phyloP scores from a whole-genome alignment of 306 rosid genomes.

The Medicago ruthenica region DNA sequence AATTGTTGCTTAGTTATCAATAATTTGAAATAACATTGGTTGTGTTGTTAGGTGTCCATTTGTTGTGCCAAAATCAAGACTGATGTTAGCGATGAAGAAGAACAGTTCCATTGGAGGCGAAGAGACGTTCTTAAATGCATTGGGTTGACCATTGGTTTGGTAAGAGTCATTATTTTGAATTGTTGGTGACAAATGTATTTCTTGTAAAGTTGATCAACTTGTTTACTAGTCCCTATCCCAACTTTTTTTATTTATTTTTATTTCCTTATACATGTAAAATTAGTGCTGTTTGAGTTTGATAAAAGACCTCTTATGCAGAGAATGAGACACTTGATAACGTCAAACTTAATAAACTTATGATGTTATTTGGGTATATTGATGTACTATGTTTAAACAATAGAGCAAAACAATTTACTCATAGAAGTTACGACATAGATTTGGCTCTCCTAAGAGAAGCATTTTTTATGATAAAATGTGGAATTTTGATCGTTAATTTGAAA shows the following conservation, averaged over 20 bases:
- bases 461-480: too few relatives aligned
- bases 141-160: constrained; percentile 73
- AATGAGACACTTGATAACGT: neutral
- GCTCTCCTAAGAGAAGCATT: too few relatives aligned
- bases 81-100: constrained; percentile 48
- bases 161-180: constrained; percentile 49
- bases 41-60: constrained; percentile 57
- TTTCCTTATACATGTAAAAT: neutral
- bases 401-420: too few relatives aligned
- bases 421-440: too few relatives aligned
- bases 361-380: too few relatives aligned
- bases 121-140: constrained; percentile 68
- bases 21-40: neutral
- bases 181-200: constrained; percentile 8
- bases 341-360: too few relatives aligned
- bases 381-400: too few relatives aligned
- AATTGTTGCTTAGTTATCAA: neutral
- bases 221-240: neutral
- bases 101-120: constrained; percentile 48
- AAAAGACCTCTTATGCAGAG: neutral
- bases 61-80: constrained; percentile 58
- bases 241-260: neutral
- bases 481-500: too few relatives aligned
- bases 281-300: neutral
- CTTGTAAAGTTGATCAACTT: constrained; percentile 23